Percentiles rank a stretch among this genome's conserved stretches.
phyloP scores from a whole-genome alignment of 495 filamentous ascomycete genomes.

The Trichoderma reesei region DNA sequence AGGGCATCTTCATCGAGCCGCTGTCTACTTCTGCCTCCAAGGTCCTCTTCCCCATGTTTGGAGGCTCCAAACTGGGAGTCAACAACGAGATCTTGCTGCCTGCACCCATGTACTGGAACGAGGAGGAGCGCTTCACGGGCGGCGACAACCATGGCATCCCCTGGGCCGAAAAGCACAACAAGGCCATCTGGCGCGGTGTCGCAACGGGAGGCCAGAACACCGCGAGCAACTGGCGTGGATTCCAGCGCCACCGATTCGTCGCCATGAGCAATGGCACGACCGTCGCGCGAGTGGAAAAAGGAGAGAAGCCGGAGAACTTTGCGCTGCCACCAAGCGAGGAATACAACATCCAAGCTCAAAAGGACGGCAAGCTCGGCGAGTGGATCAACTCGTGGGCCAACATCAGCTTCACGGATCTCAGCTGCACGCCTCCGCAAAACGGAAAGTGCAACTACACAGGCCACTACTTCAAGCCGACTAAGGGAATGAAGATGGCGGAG shows the following conservation, averaged over 20 bases:
- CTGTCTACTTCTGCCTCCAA: slow-evolving; percentile 43
- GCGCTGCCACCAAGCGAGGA: slow-evolving; percentile 25
- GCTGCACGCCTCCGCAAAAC: slow-evolving; percentile 30
- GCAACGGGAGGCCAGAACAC: slow-evolving; percentile 54
- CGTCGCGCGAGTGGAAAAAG: slow-evolving; percentile 33
- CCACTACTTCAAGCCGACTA: slow-evolving; percentile 30
- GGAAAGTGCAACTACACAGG: slow-evolving; percentile 41
- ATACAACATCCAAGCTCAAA: slow-evolving; percentile 27
- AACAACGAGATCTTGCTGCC: slow-evolving; percentile 72
- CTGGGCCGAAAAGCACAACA: slow-evolving; percentile 48
- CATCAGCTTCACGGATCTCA: slow-evolving; percentile 38
- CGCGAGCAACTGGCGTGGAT: slow-evolving; percentile 49
- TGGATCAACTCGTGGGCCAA: slow-evolving; percentile 36
- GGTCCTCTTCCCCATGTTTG: slow-evolving; percentile 56
- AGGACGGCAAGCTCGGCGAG: slow-evolving; percentile 24
- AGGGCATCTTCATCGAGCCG: slow-evolving; percentile 60
- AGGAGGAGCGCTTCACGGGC: slow-evolving; percentile 60
- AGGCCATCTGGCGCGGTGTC: slow-evolving; percentile 58
- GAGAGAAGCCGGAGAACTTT: slow-evolving; percentile 26
- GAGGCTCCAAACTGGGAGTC: slow-evolving; percentile 60
- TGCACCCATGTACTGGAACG: slow-evolving; percentile 61
- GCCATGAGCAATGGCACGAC: slow-evolving; percentile 53
- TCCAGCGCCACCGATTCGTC: slow-evolving; percentile 63
- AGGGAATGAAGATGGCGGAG: slow-evolving; percentile 34
- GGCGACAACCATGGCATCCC: slow-evolving; percentile 36